phyloP scores from a whole-genome alignment of 2,329 filamentous ascomycete genomes.

The Claviceps cyperi region DNA sequence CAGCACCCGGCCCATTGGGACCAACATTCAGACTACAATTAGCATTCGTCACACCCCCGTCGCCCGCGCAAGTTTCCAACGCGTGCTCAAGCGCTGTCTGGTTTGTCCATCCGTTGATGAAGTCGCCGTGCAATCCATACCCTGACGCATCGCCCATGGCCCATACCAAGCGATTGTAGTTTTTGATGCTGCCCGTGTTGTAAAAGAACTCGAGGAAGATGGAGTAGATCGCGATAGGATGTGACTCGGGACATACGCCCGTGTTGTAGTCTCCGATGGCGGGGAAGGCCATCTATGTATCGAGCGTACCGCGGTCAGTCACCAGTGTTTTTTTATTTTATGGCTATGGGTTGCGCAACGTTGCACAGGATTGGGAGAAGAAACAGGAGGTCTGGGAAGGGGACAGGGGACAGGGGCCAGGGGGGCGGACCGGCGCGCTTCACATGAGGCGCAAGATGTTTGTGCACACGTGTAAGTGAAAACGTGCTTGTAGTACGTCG shows the following conservation, averaged over 20 bases:
- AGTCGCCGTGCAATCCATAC: constrained; percentile 17
- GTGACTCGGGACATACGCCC: constrained; percentile 22
- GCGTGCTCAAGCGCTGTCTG: constrained; percentile 13
- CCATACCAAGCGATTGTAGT: constrained; percentile 15
- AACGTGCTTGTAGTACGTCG: neutral
- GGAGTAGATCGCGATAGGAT: constrained; percentile 29
- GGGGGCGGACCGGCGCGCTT: too few relatives aligned
- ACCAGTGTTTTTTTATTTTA: neutral
- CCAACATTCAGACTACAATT: constrained; percentile 15
- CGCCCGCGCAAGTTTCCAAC: constrained; percentile 14
- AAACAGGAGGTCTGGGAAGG: neutral
- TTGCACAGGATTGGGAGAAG: neutral
- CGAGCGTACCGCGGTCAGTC: too few relatives aligned
- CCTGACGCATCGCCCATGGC: constrained; percentile 15
- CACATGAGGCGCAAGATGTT: too few relatives aligned
- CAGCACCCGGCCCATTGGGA: constrained; percentile 10
- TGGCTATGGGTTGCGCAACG: too few relatives aligned
- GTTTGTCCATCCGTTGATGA: constrained; percentile 17
- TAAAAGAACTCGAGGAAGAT: constrained; percentile 33
- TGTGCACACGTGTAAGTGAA: neutral
- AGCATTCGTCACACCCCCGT: constrained; percentile 10
- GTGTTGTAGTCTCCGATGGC: constrained; percentile 15
- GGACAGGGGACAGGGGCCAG: too few relatives aligned
- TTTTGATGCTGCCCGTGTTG: constrained; percentile 19
- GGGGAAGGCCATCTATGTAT: constrained; percentile 15